Base-by-base conservation (phyloP, 176 grass and related monocot species). In the Areca catechu region DNA sequence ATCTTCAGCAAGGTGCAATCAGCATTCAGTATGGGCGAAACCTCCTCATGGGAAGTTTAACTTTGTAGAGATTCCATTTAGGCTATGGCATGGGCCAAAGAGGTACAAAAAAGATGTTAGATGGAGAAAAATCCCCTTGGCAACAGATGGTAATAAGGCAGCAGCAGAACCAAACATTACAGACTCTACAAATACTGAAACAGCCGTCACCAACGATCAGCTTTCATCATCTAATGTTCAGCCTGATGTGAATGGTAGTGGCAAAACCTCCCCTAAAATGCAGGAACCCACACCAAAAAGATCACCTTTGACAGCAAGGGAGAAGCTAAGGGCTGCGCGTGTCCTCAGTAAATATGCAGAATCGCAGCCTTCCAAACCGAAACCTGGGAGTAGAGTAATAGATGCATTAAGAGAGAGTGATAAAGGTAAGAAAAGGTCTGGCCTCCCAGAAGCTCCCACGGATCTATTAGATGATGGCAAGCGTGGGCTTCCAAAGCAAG, bases 401-500 rank as follows among this genome's bases (percentile, higher is more conserved):
- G 81, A 98, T 65, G 87, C 76, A 63, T 76, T 88, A 58, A 75
- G 75, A 18, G 84, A 85, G 69, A 82, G 62, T 48, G 93, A 92
- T 22, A 76, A 73, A 69, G 85, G 59, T 56, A 83, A 71, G 55
- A 81, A 70, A 48, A 63, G 79, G 24, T 80, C 84, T 30, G 66
- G 88, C 54, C 70, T 98, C 5, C 93, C 84, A 0, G 84, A 92
- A 58, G 84, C 93, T 55, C 88, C 84, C 15, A 72, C 80, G 20
- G 88, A 92, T 67, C 21, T 98, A 71, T 82, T 98, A 24, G 93
- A 98, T 66, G 84, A 98, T 61, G 89, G 78, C 65, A 98, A 88
- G 78, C 79, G 88, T 19, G 93, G 87, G 43, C 47, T 98, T 66
- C 73, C 93, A 22, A 77, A 85, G 73, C 71, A 61, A 0, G 76